Evolutionary conservation across 208 protist genomes (phyloP).

Genomic region (Crithidia sp.): DNA sequence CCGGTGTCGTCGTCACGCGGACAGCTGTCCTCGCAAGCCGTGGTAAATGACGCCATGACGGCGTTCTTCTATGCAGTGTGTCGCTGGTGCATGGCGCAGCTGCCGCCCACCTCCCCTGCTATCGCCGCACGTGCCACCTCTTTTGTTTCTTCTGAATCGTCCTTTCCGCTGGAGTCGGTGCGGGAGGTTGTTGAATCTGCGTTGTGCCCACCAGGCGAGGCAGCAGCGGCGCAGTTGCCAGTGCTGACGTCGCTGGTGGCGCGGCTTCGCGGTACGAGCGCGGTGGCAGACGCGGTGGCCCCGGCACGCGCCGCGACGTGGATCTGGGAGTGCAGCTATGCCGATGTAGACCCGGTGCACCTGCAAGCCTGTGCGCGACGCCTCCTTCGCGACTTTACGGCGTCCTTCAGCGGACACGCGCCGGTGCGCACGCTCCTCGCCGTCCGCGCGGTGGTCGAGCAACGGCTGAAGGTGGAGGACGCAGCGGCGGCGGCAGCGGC

Average conservation of each 20-base stretch:
- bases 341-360: slow-evolving; percentile 96
- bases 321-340: slow-evolving; percentile 87
- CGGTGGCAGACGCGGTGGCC: background rate
- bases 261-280: background rate
- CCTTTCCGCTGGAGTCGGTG: too few species aligned
- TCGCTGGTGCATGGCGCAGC: slow-evolving; percentile 47
- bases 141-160: too few species aligned
- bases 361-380: slow-evolving; percentile 97
- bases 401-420: slow-evolving; percentile 48
- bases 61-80: slow-evolving; percentile 52
- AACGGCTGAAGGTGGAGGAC: slow-evolving; percentile 41
- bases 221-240: background rate
- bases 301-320: slow-evolving; percentile 62
- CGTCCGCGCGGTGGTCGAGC: slow-evolving; percentile 97
- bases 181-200: too few species aligned
- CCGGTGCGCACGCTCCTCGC: slow-evolving; percentile 97
- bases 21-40: background rate
- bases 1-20: too few species aligned
- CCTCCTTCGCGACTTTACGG: slow-evolving; percentile 95
- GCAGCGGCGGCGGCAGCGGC: background rate
- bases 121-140: too few species aligned
- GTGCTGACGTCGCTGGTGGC: background rate
- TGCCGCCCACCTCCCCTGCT: background rate
- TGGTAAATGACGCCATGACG: slow-evolving; percentile 41
- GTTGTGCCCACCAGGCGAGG: too few species aligned